Conservation (phyloP, 2,329 filamentous ascomycete species). For the Corinectria fuckeliana region DNA sequence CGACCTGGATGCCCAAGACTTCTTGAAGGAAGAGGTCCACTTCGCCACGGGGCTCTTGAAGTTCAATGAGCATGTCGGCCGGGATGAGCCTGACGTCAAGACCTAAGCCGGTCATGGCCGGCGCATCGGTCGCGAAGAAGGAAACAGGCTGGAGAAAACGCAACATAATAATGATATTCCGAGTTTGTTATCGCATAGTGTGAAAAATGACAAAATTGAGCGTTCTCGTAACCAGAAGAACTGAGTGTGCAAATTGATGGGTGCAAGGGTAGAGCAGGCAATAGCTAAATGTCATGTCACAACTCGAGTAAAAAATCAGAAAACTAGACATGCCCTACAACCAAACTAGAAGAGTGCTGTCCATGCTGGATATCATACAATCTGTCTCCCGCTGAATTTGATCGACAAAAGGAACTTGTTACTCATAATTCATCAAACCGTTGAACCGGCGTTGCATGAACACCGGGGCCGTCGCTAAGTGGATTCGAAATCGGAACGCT, state of each 20-base stretch:
- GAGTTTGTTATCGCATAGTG: constrained; percentile 33
- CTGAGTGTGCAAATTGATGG: constrained; percentile 3
- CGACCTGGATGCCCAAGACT: constrained; percentile 85
- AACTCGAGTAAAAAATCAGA: constrained; percentile 18
- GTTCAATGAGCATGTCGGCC: constrained; percentile 91
- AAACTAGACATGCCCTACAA: constrained; percentile 16
- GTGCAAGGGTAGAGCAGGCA: constrained; percentile 6
- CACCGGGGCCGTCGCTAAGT: constrained; percentile 28
- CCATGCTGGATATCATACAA: constrained; percentile 34
- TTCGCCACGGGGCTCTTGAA: constrained; percentile 85
- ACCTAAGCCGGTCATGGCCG: constrained; percentile 62
- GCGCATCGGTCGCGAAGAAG: background rate
- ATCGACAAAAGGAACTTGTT: constrained; percentile 32
- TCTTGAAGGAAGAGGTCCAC: constrained; percentile 87
- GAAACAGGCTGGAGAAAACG: constrained; percentile 26
- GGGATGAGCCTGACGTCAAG: constrained; percentile 95
- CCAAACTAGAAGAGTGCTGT: constrained; percentile 19
- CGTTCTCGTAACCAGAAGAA: constrained; percentile 33
- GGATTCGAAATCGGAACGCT: constrained; percentile 26
- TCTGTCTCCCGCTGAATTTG: constrained; percentile 27
- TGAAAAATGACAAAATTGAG: constrained; percentile 34
- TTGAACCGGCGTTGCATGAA: constrained; percentile 17
- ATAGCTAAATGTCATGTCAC: constrained; percentile 25
- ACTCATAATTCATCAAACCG: constrained; percentile 36
- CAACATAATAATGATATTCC: constrained; percentile 28